Evolutionary conservation across 768 basidiomycete species (phyloP).

Genomic region (Lactarius evosmus): DNA sequence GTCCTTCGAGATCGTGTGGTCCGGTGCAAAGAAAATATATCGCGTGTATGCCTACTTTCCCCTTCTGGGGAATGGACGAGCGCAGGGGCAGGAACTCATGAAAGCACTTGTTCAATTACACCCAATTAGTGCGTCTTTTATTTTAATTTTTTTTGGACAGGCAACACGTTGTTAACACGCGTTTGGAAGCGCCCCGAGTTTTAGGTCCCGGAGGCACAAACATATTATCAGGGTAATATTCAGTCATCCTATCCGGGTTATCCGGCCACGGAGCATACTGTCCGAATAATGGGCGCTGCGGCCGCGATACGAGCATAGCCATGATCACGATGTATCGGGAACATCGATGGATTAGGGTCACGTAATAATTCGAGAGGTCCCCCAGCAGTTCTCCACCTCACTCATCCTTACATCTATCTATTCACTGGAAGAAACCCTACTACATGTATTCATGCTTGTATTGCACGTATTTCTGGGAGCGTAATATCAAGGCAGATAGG

Average conservation of each 20-base stretch:
- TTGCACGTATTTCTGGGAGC: conserved; percentile 20
- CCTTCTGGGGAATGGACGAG: conserved; percentile 26
- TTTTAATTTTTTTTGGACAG: conserved; percentile 2
- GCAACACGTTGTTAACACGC: conserved; percentile 26
- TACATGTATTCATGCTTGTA: conserved; percentile 24
- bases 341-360: conserved; percentile 25
- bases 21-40: conserved; percentile 24
- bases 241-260: conserved; percentile 19
- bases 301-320: conserved; percentile 23
- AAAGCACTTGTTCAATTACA: conserved; percentile 26
- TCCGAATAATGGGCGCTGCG: conserved; percentile 27
- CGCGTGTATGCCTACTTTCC: conserved; percentile 26
- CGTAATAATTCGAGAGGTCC: conserved; percentile 22
- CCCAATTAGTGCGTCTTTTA: conserved; percentile 24
- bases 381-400: conserved; percentile 17
- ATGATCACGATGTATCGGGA: conserved; percentile 25
- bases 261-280: conserved; percentile 22
- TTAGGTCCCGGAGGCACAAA: conserved; percentile 26
- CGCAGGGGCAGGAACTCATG: conserved; percentile 26
- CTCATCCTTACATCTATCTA: conserved; percentile 15
- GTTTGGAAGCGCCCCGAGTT: conserved; percentile 22
- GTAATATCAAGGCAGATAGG: conserved; percentile 16
- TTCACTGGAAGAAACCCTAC: conserved; percentile 8
- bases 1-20: conserved; percentile 26
- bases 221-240: conserved; percentile 26